Conservation (phyloP, 2,329 filamentous ascomycete species). For the Fusarium lyarnte region DNA sequence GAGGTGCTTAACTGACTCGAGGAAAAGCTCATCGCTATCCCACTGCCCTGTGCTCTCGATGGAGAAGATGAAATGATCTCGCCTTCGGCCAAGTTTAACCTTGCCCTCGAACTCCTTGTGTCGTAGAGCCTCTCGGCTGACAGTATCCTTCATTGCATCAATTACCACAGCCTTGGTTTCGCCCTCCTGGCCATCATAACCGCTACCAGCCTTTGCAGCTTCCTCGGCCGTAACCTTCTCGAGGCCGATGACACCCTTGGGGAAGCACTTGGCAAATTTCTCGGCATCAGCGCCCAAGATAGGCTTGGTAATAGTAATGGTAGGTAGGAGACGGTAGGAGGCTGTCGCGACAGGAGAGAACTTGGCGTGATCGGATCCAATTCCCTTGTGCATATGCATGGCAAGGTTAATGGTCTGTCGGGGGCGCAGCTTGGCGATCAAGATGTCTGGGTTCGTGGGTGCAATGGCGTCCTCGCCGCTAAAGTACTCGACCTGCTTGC, state of each 20-base stretch:
- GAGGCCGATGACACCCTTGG: slow-evolving; percentile 84
- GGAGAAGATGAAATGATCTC: slow-evolving; percentile 97
- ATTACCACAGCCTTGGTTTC: slow-evolving; percentile 87
- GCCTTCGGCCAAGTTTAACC: slow-evolving; percentile 87
- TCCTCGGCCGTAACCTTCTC: slow-evolving; percentile 77
- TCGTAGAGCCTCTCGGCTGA: slow-evolving; percentile 90
- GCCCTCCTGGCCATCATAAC: slow-evolving; percentile 78
- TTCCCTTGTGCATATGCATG: slow-evolving; percentile 94
- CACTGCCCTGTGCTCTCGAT: slow-evolving; percentile 96
- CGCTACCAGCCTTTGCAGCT: slow-evolving; percentile 65
- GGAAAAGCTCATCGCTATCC: slow-evolving; percentile 91
- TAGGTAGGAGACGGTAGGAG: slow-evolving; percentile 88
- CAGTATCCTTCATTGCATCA: slow-evolving; percentile 92
- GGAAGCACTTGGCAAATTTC: slow-evolving; percentile 92
- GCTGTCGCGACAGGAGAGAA: slow-evolving; percentile 97
- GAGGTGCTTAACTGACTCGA: slow-evolving; percentile 86
- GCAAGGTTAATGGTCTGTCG: slow-evolving; percentile 86
- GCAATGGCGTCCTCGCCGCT: slow-evolving; percentile 73
- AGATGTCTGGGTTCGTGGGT: slow-evolving; percentile 88
- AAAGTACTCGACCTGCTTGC: slow-evolving; percentile 77
- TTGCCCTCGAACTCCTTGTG: slow-evolving; percentile 95
- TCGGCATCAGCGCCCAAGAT: slow-evolving; percentile 87
- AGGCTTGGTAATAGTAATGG: slow-evolving; percentile 83
- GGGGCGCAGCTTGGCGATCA: slow-evolving; percentile 93
- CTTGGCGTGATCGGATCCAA: slow-evolving; percentile 94